phyloP scores from a whole-genome alignment of 352 stramenopile genomes.

The Pythium phragmitis region DNA sequence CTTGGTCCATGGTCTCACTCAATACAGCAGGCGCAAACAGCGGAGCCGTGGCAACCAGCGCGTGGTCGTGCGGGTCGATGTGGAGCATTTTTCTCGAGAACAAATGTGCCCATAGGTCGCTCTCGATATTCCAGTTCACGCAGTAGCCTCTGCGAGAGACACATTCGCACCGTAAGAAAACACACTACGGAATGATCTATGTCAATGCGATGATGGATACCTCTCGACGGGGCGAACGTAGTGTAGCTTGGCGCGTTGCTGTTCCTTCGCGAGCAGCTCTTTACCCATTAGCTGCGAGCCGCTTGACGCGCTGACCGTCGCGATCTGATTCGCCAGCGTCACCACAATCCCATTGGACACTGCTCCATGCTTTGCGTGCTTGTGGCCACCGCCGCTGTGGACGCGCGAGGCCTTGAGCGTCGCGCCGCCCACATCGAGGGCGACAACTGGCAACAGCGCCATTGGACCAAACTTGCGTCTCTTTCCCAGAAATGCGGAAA shows the following conservation, averaged over 20 bases:
- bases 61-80: constrained; percentile 45
- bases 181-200: background rate
- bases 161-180: constrained; percentile 1
- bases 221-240: constrained; percentile 30
- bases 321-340: constrained; percentile 56
- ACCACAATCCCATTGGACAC: background rate
- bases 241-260: constrained; percentile 31
- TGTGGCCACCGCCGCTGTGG: constrained; percentile 2
- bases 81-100: constrained; percentile 56
- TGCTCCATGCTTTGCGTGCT: constrained; percentile 1
- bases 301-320: constrained; percentile 23
- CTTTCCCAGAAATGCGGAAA: background rate
- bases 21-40: constrained; percentile 53
- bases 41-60: constrained; percentile 59
- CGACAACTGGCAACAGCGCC: constrained; percentile 33
- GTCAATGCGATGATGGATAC: background rate
- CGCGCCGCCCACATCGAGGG: constrained; percentile 56
- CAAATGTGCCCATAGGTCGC: constrained; percentile 54
- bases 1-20: constrained; percentile 74
- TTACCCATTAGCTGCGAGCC: constrained; percentile 37
- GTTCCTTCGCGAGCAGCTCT: constrained; percentile 56
- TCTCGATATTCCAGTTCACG: constrained; percentile 81
- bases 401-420: constrained; percentile 66
- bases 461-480: constrained; percentile 2
- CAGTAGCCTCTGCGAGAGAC: constrained; percentile 55